Evolutionary conservation across 768 basidiomycete genomes (phyloP).

Genomic region (Pleurotus eryngii): DNA sequence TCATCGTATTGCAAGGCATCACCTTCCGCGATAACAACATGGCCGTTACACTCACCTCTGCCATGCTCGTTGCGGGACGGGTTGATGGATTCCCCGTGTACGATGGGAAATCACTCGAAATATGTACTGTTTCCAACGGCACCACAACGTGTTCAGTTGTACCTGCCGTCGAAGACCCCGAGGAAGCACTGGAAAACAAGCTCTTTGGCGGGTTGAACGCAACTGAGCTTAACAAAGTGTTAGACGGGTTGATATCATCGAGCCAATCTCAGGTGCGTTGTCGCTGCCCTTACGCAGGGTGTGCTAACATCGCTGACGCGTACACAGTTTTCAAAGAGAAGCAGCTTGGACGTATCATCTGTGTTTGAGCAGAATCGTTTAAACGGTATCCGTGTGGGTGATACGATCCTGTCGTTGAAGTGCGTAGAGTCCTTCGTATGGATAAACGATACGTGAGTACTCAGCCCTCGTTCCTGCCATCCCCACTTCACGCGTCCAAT

Average conservation of each 20-base stretch:
- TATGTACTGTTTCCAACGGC: conserved; percentile 1
- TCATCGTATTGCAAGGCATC: conserved; percentile 37
- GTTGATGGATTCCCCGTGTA: conserved; percentile 3
- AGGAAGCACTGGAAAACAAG: neutral
- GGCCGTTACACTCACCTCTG: conserved; percentile 28
- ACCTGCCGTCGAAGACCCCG: neutral
- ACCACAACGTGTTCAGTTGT: neutral
- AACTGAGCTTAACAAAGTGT: neutral
- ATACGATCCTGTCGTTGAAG: conserved; percentile 11
- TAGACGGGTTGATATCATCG: no score
- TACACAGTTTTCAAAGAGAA: neutral
- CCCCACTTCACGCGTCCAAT: neutral
- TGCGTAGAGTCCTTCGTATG: conserved; percentile 45
- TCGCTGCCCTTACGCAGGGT: no score
- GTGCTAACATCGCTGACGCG: neutral
- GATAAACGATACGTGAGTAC: conserved; percentile 41
- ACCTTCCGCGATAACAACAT: conserved; percentile 33
- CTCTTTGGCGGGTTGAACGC: conserved; percentile 1
- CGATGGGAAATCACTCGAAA: neutral
- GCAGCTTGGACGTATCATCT: neutral
- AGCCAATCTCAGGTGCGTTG: neutral
- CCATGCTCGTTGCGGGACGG: conserved; percentile 20
- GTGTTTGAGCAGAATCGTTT: conserved; percentile 10
- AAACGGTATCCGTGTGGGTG: neutral
- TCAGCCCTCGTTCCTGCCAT: no score